Evolutionary conservation across 352 stramenopile genomes (phyloP).

Genomic region (Globisporangium acanthophoron): DNA sequence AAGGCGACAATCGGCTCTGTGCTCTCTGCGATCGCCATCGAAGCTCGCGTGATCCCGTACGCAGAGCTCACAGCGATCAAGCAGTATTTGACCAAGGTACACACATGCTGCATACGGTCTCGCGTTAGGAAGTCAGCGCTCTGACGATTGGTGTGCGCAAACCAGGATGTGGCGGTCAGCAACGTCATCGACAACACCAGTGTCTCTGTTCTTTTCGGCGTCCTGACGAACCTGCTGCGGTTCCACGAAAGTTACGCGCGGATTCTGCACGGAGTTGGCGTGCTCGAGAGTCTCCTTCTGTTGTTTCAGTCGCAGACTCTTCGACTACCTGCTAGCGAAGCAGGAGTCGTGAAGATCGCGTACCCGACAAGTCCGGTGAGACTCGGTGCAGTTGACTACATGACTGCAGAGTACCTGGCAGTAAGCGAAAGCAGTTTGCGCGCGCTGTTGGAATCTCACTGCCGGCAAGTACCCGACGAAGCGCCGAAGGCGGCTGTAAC

Average conservation of each 20-base stretch:
- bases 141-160: neutral
- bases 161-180: neutral
- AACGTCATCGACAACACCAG: conserved; percentile 7
- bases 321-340: conserved; percentile 19
- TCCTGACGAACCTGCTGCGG: conserved; percentile 34
- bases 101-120: neutral
- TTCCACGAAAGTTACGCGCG: conserved; percentile 38
- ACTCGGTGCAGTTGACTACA: conserved; percentile 16
- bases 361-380: conserved; percentile 44
- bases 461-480: conserved; percentile 22
- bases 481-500: neutral
- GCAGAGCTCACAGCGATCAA: conserved; percentile 33
- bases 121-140: too few relatives aligned
- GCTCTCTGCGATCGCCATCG: conserved; percentile 48
- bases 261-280: conserved; percentile 30
- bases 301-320: conserved; percentile 39
- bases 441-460: conserved; percentile 45
- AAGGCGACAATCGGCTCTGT: conserved; percentile 51
- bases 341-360: conserved; percentile 32
- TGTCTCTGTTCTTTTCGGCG: conserved; percentile 30
- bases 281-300: conserved; percentile 28
- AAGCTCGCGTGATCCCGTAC: conserved; percentile 53
- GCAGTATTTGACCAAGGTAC: conserved; percentile 26
- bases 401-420: conserved; percentile 12
- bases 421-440: conserved; percentile 34